Evolutionary conservation across 441 rosid genomes (phyloP), one percentile per base, ranked within the genome.

Genomic region (Pelargonium fulgidum): DNA sequence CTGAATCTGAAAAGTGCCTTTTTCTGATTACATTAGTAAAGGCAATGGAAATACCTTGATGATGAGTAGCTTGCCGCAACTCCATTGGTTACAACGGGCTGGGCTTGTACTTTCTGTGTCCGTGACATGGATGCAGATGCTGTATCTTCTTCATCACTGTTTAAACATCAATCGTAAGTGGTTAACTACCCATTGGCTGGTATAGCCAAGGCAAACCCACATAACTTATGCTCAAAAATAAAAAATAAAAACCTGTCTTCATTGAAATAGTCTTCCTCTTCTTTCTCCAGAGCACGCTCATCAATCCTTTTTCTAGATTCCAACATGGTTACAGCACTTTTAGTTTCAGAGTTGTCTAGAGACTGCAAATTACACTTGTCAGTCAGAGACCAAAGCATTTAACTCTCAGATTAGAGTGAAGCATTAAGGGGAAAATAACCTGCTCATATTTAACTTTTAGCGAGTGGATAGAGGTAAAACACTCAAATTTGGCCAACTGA

Each of bases 211-310:
- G n/a, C 54, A 33, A 56, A 63, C 39, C 64, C 61, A 56, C 61
- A 68, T 48, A 61, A 65, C 8, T 64, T 42, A 44, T 24, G 33
- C 65, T 44, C 16, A 41, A 62, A 59, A n/a, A n/a, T 19, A 78
- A 68, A 26, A 78, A 68, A 22, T 20, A 65, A 64, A 50, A 68
- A 92, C 98, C 97, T 95, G 81, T 92, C 94, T 79, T 84, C 96
- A 16, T 92, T 92, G 79, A 95, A 95, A 82, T 95, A 95, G 76
- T 95, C 97, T 79, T 92, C 93, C 83, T 92, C 99, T 76, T 95
- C 99, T 83, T 95, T 95, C 75, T 91, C 98, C 67, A 85, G 72
- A 26, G 96, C 97, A 36, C 97, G 96, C 76, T 88, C 98, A 73
- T 95, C 99, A 16, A 78, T 74, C 70, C 92, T 79, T 79, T 81